Percentiles rank a stretch among this genome's conserved stretches.
phyloP scores from a whole-genome alignment of 192 early-diverging fungal genomes.

The Coemansia sp. region DNA sequence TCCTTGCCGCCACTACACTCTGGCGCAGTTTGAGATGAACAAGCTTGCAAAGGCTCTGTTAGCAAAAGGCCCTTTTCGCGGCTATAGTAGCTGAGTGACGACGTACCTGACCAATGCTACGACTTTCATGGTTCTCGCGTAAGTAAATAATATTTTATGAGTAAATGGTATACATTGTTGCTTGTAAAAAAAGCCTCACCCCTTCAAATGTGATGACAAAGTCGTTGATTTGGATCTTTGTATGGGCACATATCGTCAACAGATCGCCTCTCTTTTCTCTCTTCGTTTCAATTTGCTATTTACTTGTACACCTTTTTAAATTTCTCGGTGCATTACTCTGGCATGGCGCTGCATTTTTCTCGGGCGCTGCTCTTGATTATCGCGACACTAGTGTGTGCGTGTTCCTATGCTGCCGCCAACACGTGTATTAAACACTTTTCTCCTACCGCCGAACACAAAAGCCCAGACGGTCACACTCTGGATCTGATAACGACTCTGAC shows the following conservation, averaged over 20 bases:
- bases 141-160: neutral
- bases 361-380: neutral
- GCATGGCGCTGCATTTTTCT: neutral
- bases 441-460: conserved; percentile 1
- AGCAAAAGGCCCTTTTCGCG: neutral
- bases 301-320: neutral
- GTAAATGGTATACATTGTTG: neutral
- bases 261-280: neutral
- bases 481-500: neutral
- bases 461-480: neutral
- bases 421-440: conserved; percentile 41
- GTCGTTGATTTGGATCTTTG: neutral
- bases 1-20: conserved; percentile 93
- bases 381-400: neutral
- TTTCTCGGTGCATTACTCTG: neutral
- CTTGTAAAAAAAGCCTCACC: neutral
- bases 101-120: conserved; percentile 42
- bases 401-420: conserved; percentile 14
- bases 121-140: conserved; percentile 30
- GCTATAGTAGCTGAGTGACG: neutral
- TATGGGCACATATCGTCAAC: neutral
- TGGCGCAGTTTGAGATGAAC: neutral
- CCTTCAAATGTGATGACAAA: neutral
- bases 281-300: neutral
- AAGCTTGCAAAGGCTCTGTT: neutral